Base-by-base conservation (phyloP, 495 filamentous ascomycete species). In the Rostrohypoxylon terebratum region DNA sequence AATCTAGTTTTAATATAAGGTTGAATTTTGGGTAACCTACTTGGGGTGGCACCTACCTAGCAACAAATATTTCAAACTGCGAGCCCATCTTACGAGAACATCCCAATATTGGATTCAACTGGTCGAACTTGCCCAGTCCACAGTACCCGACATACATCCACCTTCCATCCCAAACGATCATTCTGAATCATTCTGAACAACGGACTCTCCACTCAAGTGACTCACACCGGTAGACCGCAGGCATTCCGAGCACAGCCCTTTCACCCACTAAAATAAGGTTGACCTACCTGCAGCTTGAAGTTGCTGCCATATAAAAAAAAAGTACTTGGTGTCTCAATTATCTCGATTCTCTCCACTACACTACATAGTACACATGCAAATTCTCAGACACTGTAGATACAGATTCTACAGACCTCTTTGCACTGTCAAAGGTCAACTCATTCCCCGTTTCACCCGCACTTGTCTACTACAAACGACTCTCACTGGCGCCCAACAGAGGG, bases 201-300 rank as follows among this genome's bases (percentile, higher is more conserved):
- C 44, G 50, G 25, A 48, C 28, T 16, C 59, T 18, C 51, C 51
- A 23, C 14, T 18, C 8, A n/a, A 16, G 68, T 70, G 68, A 70
- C 60, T 70, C 68, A 70, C 60, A 60, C 47, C 68, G 61, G 18
- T 38, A 44, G 45, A 4, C 13, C 13, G 38, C 11, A n/a, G 13
- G 13, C 38, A 42, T 14, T 14, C 38, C 5, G n/a, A 42, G 25
- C 47, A 51, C 18, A 51, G 20, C 47, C 18, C 13, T 21, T 28
- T 51, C 10, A 51, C 23, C 47, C 8, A 28, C 47, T 45, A 28
- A 51, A 28, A 51, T 21, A 28, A 28, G 28, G 28, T 51, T 28
- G 11, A 28, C 47, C 4, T 51, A 51, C 47, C 21, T 51, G 2
- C 28, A 45, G 18, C n/a, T 45, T 9, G 8, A 45, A 14, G 38